A percentile compares a stretch with the other conserved stretches of the same genome.
Evolutionary conservation across 176 grass and related monocot genomes (phyloP).

Genomic region (Ampelocalamus luodianensis): DNA sequence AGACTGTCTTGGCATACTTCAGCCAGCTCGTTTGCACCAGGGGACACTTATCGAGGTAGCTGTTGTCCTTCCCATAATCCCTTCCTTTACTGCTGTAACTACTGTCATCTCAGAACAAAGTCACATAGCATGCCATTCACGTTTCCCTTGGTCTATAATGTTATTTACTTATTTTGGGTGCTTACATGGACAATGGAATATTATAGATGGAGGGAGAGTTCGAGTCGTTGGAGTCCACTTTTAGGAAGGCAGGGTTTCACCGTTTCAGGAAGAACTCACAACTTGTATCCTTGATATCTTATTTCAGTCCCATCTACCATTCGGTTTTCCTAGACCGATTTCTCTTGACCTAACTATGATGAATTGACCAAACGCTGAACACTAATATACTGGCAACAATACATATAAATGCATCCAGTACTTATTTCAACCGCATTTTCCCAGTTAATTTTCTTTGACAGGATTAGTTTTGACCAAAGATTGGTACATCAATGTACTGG

Average conservation of each 20-base stretch:
- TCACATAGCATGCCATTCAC: neutral
- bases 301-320: neutral
- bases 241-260: slow-evolving; percentile 65
- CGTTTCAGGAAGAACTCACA: slow-evolving; percentile 50
- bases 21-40: slow-evolving; percentile 64
- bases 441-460: slow-evolving; percentile 56
- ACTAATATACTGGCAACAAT: slow-evolving; percentile 52
- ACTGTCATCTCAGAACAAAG: neutral
- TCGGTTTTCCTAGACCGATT: slow-evolving; percentile 32
- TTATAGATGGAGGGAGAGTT: slow-evolving; percentile 79
- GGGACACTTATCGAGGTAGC: slow-evolving; percentile 59
- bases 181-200: slow-evolving; percentile 33
- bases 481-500: slow-evolving; percentile 89
- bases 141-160: neutral
- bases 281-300: slow-evolving; percentile 73
- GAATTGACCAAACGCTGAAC: slow-evolving; percentile 45
- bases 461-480: slow-evolving; percentile 81
- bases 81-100: neutral
- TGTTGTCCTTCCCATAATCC: neutral
- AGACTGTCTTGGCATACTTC: slow-evolving; percentile 80
- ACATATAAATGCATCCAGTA: slow-evolving; percentile 53
- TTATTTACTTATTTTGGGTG: neutral
- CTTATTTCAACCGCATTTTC: slow-evolving; percentile 32
- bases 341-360: slow-evolving; percentile 35
- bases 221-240: slow-evolving; percentile 55